These are phyloP conservation scores for Aspergillus jensenii DNA, from an alignment of 2,329 filamentous ascomycete species.

Conservation along the genomic window DNA sequence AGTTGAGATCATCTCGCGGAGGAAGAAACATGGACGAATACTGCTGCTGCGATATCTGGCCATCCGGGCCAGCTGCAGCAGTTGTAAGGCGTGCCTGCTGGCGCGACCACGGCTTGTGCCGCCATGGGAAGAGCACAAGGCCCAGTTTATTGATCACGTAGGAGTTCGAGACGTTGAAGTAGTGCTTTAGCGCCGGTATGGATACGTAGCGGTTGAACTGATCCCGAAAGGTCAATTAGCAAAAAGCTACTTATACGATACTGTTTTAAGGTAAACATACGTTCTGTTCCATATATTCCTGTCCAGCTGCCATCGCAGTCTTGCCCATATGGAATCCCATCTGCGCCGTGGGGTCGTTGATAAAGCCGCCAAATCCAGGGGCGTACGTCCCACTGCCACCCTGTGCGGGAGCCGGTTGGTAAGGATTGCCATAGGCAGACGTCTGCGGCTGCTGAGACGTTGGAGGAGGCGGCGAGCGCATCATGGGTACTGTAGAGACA, in stretches of 20 bases:
- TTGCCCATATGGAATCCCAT: slow-evolving; percentile 94
- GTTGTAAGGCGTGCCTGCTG: slow-evolving; percentile 65
- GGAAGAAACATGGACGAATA: slow-evolving; percentile 69
- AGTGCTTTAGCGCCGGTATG: slow-evolving; percentile 91
- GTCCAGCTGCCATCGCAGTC: slow-evolving; percentile 84
- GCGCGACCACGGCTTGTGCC: slow-evolving; percentile 95
- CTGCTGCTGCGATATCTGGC: slow-evolving; percentile 61
- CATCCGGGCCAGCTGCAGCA: slow-evolving; percentile 48
- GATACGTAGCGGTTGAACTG: slow-evolving; percentile 83
- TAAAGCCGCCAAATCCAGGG: slow-evolving; percentile 82
- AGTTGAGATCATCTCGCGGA: slow-evolving; percentile 93
- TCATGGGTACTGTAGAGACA: slow-evolving; percentile 94
- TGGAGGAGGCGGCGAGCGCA: slow-evolving; percentile 85
- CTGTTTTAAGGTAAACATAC: slow-evolving; percentile 48
- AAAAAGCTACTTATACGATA: not conserved
- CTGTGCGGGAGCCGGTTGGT: slow-evolving; percentile 46
- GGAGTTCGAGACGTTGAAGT: slow-evolving; percentile 98
- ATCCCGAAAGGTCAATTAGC: not conserved
- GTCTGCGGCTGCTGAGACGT: slow-evolving; percentile 69
- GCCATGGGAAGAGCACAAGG: slow-evolving; percentile 94
- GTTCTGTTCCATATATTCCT: slow-evolving; percentile 94
- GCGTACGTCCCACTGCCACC: slow-evolving; percentile 42
- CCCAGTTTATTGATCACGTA: slow-evolving; percentile 94
- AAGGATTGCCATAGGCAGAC: slow-evolving; percentile 51
- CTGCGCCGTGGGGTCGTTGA: slow-evolving; percentile 92